Evolutionary conservation across 2,329 filamentous ascomycete species (phyloP).

Genomic region (Fusarium circinatum): DNA sequence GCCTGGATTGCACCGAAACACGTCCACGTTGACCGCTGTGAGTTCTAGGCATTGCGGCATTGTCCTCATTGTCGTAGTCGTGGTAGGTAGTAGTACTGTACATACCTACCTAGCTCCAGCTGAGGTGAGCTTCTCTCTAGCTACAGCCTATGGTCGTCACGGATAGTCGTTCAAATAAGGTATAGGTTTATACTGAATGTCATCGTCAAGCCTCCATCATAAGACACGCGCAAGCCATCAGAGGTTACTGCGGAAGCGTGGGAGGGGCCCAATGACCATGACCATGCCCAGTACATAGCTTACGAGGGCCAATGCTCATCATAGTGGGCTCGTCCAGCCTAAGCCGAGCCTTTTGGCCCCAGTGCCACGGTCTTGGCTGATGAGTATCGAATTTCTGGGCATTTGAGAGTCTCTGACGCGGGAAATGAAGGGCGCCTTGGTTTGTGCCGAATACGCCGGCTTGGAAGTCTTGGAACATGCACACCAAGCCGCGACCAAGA

Average conservation of each 20-base stretch:
- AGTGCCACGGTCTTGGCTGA: conserved; percentile 43
- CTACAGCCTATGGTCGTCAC: conserved; percentile 1
- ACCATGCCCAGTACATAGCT: conserved; percentile 11
- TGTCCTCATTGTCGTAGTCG: conserved; percentile 3
- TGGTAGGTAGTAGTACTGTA: not conserved
- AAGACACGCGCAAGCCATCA: conserved; percentile 19
- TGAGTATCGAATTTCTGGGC: conserved; percentile 38
- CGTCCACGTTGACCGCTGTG: conserved; percentile 44
- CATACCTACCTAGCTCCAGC: not conserved
- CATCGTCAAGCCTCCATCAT: conserved; percentile 7
- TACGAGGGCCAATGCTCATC: conserved; percentile 33
- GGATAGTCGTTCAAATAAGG: conserved; percentile 8
- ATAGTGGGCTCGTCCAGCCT: conserved; percentile 17
- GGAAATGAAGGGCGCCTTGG: conserved; percentile 41
- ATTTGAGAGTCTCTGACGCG: conserved; percentile 27
- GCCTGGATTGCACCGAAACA: conserved; percentile 43
- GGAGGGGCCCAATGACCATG: conserved; percentile 15
- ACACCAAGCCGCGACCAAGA: conserved; percentile 22
- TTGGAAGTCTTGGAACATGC: conserved; percentile 41
- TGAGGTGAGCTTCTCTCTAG: not conserved
- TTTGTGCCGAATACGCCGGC: conserved; percentile 43
- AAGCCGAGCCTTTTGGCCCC: conserved; percentile 37
- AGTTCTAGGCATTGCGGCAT: conserved; percentile 39
- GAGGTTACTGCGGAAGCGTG: conserved; percentile 9
- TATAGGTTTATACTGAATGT: conserved; percentile 7